These are phyloP conservation scores for Epichloe sibirici DNA, from an alignment of 2,329 filamentous ascomycete species.

Conservation along the genomic window DNA sequence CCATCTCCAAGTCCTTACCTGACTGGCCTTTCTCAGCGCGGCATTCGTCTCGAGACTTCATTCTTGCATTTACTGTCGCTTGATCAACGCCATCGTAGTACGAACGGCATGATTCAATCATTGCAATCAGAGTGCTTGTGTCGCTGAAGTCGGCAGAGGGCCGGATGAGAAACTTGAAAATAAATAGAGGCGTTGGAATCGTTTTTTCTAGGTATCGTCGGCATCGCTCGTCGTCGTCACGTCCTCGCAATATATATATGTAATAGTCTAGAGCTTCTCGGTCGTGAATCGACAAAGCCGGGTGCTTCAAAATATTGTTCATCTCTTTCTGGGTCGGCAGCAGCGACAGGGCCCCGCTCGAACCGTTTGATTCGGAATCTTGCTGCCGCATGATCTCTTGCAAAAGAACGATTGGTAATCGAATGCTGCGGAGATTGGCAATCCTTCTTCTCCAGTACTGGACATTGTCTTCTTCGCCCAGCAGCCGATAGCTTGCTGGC, in stretches of 20 bases:
- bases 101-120: constrained; percentile 16
- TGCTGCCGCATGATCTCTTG: constrained; percentile 19
- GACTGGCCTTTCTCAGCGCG: not conserved
- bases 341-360: constrained; percentile 11
- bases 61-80: too few species aligned
- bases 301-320: constrained; percentile 10
- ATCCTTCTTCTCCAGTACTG: constrained; percentile 10
- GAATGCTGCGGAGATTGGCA: constrained; percentile 15
- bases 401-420: constrained; percentile 20
- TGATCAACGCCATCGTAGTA: constrained; percentile 5
- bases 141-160: constrained; percentile 13
- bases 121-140: constrained; percentile 12
- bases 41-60: not conserved
- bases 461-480: constrained; percentile 6
- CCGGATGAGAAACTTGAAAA: constrained; percentile 20
- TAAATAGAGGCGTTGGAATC: constrained; percentile 15
- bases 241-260: constrained; percentile 17
- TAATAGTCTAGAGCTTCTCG: constrained; percentile 14
- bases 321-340: constrained; percentile 15
- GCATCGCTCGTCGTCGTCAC: constrained; percentile 20
- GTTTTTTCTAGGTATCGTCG: constrained; percentile 17
- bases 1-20: constrained; percentile 1
- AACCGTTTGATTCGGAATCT: constrained; percentile 7
- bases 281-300: constrained; percentile 12
- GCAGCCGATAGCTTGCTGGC: constrained; percentile 12